These are phyloP conservation scores for Cryphonectria naterciae DNA, from an alignment of 2,329 filamentous ascomycete species.

Conservation along the genomic window DNA sequence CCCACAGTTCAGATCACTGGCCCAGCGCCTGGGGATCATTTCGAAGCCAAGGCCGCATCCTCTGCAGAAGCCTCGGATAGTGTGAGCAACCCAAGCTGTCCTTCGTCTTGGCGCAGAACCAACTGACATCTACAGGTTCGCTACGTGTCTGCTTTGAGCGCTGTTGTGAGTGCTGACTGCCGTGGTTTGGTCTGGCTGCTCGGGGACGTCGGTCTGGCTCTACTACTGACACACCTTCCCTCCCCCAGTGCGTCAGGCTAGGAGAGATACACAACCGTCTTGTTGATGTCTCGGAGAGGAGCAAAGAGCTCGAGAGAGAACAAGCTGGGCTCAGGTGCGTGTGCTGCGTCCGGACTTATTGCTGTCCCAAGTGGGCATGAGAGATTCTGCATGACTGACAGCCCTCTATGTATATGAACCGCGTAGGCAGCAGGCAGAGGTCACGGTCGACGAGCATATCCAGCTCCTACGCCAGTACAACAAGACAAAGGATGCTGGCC, in stretches of 20 bases:
- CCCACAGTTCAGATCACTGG: conserved; percentile 16
- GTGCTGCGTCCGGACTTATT: background rate
- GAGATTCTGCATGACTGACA: background rate
- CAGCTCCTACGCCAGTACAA: conserved; percentile 42
- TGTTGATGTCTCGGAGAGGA: background rate
- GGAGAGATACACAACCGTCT: conserved; percentile 9
- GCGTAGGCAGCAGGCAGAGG: conserved; percentile 30
- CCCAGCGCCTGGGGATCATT: conserved; percentile 14
- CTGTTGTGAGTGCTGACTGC: conserved; percentile 15
- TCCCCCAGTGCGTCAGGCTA: conserved; percentile 15
- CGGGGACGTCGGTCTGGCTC: background rate
- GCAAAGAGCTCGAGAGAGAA: conserved; percentile 8
- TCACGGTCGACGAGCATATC: conserved; percentile 35
- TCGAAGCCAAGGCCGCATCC: background rate
- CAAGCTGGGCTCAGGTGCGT: conserved; percentile 13
- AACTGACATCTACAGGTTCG: background rate
- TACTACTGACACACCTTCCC: background rate
- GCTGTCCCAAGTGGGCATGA: background rate
- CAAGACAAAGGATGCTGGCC: conserved; percentile 43
- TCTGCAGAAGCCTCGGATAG: conserved; percentile 13
- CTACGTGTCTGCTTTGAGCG: conserved; percentile 17
- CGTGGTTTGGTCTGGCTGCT: background rate
- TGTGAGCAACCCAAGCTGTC: conserved; percentile 4
- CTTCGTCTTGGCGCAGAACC: background rate
- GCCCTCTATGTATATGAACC: background rate